phyloP scores from a whole-genome alignment of 228 moss, liverwort and hornwort species.

The Sphagnum fallax region DNA sequence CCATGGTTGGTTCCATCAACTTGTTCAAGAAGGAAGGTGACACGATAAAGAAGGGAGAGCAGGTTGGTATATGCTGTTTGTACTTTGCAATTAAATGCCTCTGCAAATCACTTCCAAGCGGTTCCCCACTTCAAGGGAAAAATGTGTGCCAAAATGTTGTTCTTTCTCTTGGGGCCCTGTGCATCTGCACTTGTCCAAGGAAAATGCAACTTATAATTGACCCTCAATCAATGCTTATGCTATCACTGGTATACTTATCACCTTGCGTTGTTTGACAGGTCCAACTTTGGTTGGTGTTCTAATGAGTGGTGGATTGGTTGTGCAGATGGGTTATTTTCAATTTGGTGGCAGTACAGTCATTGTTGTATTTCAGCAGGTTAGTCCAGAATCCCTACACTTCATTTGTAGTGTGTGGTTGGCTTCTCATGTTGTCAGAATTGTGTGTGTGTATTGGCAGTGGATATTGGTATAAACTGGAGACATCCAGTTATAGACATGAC shows the following conservation, averaged over 20 bases:
- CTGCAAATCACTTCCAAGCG: too few relatives aligned
- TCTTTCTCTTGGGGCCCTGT: not conserved
- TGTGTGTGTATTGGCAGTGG: not conserved
- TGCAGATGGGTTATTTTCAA: conserved; percentile 92
- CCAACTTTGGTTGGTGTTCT: not conserved
- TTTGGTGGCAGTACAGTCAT: conserved; percentile 96
- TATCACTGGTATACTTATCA: not conserved
- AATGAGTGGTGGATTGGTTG: not conserved
- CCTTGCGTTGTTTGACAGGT: not conserved
- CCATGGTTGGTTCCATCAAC: conserved; percentile 90
- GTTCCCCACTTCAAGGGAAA: not conserved
- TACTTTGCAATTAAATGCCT: too few relatives aligned
- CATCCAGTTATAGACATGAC: too few relatives aligned
- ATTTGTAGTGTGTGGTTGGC: not conserved
- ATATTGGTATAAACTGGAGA: not conserved
- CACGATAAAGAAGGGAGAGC: conserved; percentile 76
- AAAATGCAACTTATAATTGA: too few relatives aligned
- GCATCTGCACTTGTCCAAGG: not conserved
- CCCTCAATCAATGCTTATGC: too few relatives aligned
- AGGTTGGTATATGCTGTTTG: conserved; percentile 31
- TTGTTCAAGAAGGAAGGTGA: conserved; percentile 69
- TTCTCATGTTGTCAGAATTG: not conserved
- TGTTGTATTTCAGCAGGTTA: conserved; percentile 76
- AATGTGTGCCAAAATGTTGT: not conserved
- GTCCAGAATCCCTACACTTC: conserved; percentile 1